phyloP scores from a whole-genome alignment of 2,329 filamentous ascomycete genomes.

The Cercospora canescens region DNA sequence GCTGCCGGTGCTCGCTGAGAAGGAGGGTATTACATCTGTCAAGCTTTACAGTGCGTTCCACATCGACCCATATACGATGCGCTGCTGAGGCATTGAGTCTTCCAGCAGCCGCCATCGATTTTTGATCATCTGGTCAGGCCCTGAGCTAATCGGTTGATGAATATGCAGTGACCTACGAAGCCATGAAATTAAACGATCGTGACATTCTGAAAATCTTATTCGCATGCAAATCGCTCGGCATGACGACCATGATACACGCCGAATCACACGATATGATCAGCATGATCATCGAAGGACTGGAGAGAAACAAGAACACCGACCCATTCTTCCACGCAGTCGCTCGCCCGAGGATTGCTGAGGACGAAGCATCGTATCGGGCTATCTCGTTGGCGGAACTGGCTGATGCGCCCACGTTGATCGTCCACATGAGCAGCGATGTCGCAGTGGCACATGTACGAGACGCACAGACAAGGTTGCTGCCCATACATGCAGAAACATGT shows the following conservation, averaged over 20 bases:
- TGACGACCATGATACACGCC: conserved; percentile 53
- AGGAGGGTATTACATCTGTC: conserved; percentile 49
- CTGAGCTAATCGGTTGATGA: background rate
- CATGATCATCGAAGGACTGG: conserved; percentile 45
- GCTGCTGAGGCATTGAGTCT: background rate
- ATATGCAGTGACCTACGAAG: conserved; percentile 48
- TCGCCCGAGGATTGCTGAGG: conserved; percentile 48
- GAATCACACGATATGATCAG: conserved; percentile 50
- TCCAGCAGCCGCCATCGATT: background rate
- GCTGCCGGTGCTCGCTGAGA: conserved; percentile 41
- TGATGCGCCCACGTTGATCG: conserved; percentile 54
- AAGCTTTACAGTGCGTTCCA: conserved; percentile 48
- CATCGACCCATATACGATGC: background rate
- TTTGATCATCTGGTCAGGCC: background rate
- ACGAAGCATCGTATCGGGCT: conserved; percentile 53
- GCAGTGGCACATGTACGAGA: conserved; percentile 37
- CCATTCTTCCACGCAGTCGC: conserved; percentile 51
- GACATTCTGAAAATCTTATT: conserved; percentile 55
- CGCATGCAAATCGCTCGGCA: conserved; percentile 45
- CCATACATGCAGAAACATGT: conserved; percentile 41
- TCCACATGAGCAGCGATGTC: conserved; percentile 51
- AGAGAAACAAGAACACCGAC: conserved; percentile 40
- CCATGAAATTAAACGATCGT: conserved; percentile 51
- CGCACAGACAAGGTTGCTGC: conserved; percentile 37
- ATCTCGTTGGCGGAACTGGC: conserved; percentile 53